phyloP scores from a whole-genome alignment of 257 asterid genomes.

The Nicotiana otophora region DNA sequence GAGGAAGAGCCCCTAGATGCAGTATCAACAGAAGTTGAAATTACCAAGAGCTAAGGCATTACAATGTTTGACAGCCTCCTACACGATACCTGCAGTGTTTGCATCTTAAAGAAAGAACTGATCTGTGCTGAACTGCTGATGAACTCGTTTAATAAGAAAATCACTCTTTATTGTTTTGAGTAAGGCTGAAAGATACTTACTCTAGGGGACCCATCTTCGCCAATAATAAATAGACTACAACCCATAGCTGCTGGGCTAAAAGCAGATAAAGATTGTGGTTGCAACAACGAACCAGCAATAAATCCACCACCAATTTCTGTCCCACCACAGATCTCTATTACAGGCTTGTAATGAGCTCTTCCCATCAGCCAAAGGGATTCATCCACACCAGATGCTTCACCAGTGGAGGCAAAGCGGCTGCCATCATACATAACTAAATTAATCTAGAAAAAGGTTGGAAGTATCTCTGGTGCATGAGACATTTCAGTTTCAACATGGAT shows the following conservation, averaged over 20 bases:
- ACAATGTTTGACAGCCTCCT: background rate
- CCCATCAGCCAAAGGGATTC: conserved; percentile 99
- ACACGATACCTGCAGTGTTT: background rate
- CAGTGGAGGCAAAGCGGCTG: conserved; percentile 94
- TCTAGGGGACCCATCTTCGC: conserved; percentile 46
- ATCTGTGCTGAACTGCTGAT: background rate
- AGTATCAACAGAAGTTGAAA: background rate
- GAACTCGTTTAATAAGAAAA: background rate
- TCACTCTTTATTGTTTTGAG: background rate
- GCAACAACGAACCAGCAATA: conserved; percentile 79
- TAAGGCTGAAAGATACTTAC: background rate
- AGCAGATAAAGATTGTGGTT: conserved; percentile 77
- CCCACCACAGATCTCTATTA: conserved; percentile 96
- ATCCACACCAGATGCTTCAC: conserved; percentile 95
- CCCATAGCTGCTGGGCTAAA: conserved; percentile 98
- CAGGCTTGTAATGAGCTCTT: conserved; percentile 83
- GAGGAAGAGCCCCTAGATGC: background rate
- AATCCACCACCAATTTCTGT: conserved; percentile 98
- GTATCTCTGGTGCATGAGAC: background rate
- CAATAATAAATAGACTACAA: conserved; percentile 76
- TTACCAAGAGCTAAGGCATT: background rate
- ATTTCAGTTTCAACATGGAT: background rate
- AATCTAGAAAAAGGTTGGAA: background rate
- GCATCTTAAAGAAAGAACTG: background rate
- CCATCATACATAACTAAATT: conserved; percentile 18